These are phyloP conservation scores for Leersia perrieri DNA, from an alignment of 176 grass and related monocot species.

Conservation along the genomic window DNA sequence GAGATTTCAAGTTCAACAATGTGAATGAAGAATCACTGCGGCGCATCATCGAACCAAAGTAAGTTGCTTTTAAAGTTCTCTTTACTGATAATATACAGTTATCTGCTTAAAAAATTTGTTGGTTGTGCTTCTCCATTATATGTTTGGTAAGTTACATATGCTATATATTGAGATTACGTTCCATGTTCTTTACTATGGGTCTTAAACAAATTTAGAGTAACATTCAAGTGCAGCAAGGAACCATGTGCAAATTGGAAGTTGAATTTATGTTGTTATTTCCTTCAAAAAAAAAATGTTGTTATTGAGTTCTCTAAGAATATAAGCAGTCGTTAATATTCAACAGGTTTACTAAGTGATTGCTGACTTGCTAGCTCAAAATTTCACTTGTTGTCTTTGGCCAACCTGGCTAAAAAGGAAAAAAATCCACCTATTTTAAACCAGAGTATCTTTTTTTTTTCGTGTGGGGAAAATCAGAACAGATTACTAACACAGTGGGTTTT, in stretches of 20 bases:
- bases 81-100: neutral
- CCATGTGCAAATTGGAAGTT: slow-evolving; percentile 5
- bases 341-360: neutral
- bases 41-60: slow-evolving; percentile 9
- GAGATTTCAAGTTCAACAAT: slow-evolving; percentile 17
- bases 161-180: slow-evolving; percentile 8
- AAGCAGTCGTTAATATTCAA: neutral
- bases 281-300: no score
- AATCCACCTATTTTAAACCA: no score
- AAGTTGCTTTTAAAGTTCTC: slow-evolving; percentile 10
- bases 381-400: no score
- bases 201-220: neutral
- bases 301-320: neutral
- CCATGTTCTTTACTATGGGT: slow-evolving; percentile 4
- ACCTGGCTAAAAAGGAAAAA: no score
- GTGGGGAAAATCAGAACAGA: no score
- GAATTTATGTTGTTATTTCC: neutral
- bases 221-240: neutral
- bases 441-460: neutral
- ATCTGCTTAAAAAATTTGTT: neutral
- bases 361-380: neutral
- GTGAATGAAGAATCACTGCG: neutral
- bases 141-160: neutral
- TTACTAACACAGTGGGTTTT: no score
- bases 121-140: neutral